Percentiles rank a stretch among this genome's conserved stretches.
Conservation (phyloP, 148 eudicot genomes). For the Rhododendron kiyosumense region DNA sequence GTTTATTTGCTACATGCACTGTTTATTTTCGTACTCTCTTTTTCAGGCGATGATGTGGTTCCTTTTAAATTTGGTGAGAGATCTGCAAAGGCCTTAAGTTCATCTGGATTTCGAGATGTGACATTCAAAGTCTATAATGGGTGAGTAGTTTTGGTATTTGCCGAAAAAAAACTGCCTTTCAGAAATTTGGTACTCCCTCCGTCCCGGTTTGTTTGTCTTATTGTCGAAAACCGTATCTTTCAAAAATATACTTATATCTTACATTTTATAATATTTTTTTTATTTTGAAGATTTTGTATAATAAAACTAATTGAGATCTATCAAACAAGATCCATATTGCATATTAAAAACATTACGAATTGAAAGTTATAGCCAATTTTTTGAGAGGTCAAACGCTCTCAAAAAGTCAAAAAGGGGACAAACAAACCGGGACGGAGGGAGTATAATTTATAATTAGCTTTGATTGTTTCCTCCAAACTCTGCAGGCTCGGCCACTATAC, state of each 20-base stretch:
- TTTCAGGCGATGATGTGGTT: slow-evolving; percentile 86
- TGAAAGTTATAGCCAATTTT: too few species aligned
- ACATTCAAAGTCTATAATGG: slow-evolving; percentile 65
- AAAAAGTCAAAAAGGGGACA: too few species aligned
- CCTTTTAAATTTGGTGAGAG: slow-evolving; percentile 69
- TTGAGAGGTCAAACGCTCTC: too few species aligned
- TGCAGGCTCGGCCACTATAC: slow-evolving; percentile 92
- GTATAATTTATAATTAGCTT: neutral
- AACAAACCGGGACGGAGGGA: too few species aligned
- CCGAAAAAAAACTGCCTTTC: neutral
- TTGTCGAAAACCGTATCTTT: too few species aligned
- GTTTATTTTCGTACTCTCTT: slow-evolving; percentile 4
- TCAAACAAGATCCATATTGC: too few species aligned
- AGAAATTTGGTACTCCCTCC: neutral
- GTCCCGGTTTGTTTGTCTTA: too few species aligned
- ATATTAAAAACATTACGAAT: too few species aligned
- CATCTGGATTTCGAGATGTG: slow-evolving; percentile 61
- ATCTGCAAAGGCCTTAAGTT: slow-evolving; percentile 47
- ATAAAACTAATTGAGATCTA: too few species aligned
- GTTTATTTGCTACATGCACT: neutral
- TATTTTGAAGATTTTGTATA: too few species aligned
- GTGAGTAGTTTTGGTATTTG: slow-evolving; percentile 29
- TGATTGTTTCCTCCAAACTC: neutral
- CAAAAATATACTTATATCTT: too few species aligned
- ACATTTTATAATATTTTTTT: too few species aligned